These are phyloP conservation scores for Cajanus cajan DNA, from an alignment of 306 rosid genomes.

Conservation along the genomic window DNA sequence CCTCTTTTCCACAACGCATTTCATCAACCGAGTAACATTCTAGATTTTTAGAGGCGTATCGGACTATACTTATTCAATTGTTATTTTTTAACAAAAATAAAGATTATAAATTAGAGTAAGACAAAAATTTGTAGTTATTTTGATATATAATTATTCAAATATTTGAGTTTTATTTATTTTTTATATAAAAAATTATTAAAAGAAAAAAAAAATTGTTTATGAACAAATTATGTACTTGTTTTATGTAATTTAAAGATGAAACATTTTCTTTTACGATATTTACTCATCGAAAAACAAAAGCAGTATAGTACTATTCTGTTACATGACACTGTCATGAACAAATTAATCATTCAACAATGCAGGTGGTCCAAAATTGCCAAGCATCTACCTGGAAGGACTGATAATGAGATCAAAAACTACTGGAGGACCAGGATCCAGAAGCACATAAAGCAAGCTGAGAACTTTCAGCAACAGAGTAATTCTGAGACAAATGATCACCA, in stretches of 20 bases:
- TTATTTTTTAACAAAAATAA: too few species aligned
- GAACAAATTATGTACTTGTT: neutral
- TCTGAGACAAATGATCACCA: conserved; percentile 33
- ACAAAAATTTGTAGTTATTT: too few species aligned
- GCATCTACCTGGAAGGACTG: conserved; percentile 59
- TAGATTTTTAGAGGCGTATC: neutral
- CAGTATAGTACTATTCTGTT: neutral
- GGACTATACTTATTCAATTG: neutral
- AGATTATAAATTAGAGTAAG: too few species aligned
- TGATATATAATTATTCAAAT: neutral
- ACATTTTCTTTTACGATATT: neutral
- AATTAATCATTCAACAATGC: conserved; percentile 23
- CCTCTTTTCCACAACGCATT: neutral
- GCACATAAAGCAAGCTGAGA: conserved; percentile 69
- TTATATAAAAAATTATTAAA: neutral
- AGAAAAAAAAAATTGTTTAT: neutral
- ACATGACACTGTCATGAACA: neutral
- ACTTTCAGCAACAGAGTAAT: conserved; percentile 37
- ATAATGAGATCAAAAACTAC: conserved; percentile 67
- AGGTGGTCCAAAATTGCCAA: conserved; percentile 97
- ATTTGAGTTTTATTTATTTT: neutral
- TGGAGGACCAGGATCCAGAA: conserved; percentile 95
- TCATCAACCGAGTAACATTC: neutral
- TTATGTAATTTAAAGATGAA: neutral
- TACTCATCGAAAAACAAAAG: neutral